Percentiles rank a stretch among this genome's conserved stretches.
These are phyloP conservation scores for Epichloe sibirici DNA, from an alignment of 2,329 filamentous ascomycete genomes.

Conservation along the genomic window DNA sequence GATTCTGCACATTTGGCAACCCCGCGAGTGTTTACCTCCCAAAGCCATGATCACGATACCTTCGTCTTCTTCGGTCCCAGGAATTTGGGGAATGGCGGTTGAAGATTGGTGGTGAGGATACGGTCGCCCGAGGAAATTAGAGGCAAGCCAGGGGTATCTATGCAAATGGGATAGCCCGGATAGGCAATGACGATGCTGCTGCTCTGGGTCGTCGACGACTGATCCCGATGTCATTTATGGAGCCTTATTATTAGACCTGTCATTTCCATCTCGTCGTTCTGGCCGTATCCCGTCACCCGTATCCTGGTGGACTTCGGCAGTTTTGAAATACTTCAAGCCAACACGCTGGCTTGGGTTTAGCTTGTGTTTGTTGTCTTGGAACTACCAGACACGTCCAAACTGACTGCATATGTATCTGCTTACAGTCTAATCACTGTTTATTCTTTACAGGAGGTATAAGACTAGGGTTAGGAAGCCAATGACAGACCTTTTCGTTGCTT, in stretches of 20 bases:
- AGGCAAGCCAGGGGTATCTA: background rate
- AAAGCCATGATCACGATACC: constrained; percentile 39
- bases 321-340: no score
- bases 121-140: background rate
- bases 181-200: background rate
- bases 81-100: background rate
- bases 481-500: no score
- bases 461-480: no score
- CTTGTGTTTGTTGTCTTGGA: no score
- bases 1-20: constrained; percentile 62
- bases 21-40: constrained; percentile 50
- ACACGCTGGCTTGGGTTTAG: no score
- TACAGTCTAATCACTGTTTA: no score
- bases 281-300: no score
- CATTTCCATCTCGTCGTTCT: no score
- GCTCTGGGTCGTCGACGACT: background rate
- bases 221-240: background rate
- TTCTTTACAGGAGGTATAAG: no score
- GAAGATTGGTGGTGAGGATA: background rate
- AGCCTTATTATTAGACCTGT: background rate
- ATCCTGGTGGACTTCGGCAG: no score
- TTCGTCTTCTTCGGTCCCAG: background rate
- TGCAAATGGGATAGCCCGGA: background rate
- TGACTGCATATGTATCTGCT: no score
- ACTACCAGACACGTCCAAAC: no score